A percentile compares a stretch with the other conserved stretches of the same genome.
phyloP scores from a whole-genome alignment of 1,284 basidiomycete species.

The Ceratorhiza oryzae-sativae region DNA sequence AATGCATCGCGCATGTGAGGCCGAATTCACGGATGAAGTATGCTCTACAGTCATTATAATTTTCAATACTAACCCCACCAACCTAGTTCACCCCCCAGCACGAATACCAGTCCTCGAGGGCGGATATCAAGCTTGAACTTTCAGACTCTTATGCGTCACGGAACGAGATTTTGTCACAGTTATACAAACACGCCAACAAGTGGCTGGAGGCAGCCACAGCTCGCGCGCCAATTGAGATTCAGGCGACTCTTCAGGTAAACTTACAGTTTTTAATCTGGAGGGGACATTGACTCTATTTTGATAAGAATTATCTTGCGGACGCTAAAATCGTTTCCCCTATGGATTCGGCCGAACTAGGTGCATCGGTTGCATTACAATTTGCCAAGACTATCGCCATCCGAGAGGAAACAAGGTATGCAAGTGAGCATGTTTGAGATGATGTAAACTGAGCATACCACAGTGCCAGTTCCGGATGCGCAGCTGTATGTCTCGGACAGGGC shows the following conservation, averaged over 20 bases:
- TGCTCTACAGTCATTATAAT: conserved; percentile 43
- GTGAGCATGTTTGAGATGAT: neutral
- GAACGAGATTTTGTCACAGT: conserved; percentile 80
- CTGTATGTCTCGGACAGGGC: conserved; percentile 16
- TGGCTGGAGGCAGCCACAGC: conserved; percentile 90
- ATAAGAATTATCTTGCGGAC: conserved; percentile 81
- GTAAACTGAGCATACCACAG: neutral
- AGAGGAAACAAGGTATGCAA: conserved; percentile 73
- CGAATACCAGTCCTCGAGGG: conserved; percentile 81
- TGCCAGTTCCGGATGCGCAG: conserved; percentile 11
- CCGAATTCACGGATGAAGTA: conserved; percentile 92
- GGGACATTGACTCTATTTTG: neutral
- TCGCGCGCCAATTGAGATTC: conserved; percentile 90
- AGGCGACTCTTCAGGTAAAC: conserved; percentile 85
- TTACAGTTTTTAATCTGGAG: neutral
- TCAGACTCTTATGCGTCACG: conserved; percentile 88
- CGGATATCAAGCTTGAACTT: conserved; percentile 77
- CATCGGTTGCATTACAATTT: conserved; percentile 85
- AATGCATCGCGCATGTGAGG: conserved; percentile 86
- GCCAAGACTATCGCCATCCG: conserved; percentile 81
- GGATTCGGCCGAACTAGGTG: conserved; percentile 85
- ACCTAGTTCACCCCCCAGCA: conserved; percentile 85
- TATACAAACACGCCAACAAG: conserved; percentile 74
- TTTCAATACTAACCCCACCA: conserved; percentile 21
- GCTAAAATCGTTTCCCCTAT: conserved; percentile 70